A percentile compares a stretch with the other conserved stretches of the same genome.
Conservation (phyloP, 495 filamentous ascomycete species). For the Penicillium silybi region DNA sequence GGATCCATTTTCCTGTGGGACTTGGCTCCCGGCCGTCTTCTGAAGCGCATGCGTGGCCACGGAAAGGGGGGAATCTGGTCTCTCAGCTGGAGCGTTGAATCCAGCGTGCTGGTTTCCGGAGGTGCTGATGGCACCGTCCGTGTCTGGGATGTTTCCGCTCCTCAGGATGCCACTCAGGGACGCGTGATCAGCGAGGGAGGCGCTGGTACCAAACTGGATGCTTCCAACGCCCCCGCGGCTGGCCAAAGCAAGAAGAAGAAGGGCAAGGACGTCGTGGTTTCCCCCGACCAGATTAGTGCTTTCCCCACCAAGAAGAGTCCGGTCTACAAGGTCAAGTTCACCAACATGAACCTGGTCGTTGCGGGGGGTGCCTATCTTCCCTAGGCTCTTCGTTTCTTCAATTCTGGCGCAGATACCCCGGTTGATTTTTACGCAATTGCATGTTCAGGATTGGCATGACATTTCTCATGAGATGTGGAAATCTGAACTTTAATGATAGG, state of each 20-base stretch:
- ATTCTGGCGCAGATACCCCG: slow-evolving; percentile 23
- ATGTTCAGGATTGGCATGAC: slow-evolving; percentile 1
- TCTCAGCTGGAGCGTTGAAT: slow-evolving; percentile 85
- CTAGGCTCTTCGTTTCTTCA: slow-evolving; percentile 6
- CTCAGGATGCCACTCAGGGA: slow-evolving; percentile 53
- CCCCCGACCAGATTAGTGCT: slow-evolving; percentile 85
- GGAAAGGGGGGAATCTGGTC: slow-evolving; percentile 92
- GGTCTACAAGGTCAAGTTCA: slow-evolving; percentile 90
- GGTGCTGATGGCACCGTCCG: slow-evolving; percentile 91
- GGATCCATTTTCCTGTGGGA: slow-evolving; percentile 94
- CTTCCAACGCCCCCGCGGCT: slow-evolving; percentile 34
- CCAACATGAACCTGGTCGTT: slow-evolving; percentile 85
- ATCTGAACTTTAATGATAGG: neutral
- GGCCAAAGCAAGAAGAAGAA: slow-evolving; percentile 60
- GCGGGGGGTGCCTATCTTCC: slow-evolving; percentile 82
- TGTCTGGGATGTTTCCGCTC: slow-evolving; percentile 81
- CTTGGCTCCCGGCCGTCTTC: slow-evolving; percentile 70
- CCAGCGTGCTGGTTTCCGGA: slow-evolving; percentile 78
- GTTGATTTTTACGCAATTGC: slow-evolving; percentile 9
- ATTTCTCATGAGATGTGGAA: neutral
- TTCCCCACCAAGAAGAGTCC: slow-evolving; percentile 96
- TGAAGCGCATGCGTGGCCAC: slow-evolving; percentile 92
- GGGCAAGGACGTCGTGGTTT: slow-evolving; percentile 84
- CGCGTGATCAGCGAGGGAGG: slow-evolving; percentile 56
- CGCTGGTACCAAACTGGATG: slow-evolving; percentile 50